These are phyloP conservation scores for Lachnellula arida DNA, from an alignment of 2,329 filamentous ascomycete genomes.

Conservation along the genomic window DNA sequence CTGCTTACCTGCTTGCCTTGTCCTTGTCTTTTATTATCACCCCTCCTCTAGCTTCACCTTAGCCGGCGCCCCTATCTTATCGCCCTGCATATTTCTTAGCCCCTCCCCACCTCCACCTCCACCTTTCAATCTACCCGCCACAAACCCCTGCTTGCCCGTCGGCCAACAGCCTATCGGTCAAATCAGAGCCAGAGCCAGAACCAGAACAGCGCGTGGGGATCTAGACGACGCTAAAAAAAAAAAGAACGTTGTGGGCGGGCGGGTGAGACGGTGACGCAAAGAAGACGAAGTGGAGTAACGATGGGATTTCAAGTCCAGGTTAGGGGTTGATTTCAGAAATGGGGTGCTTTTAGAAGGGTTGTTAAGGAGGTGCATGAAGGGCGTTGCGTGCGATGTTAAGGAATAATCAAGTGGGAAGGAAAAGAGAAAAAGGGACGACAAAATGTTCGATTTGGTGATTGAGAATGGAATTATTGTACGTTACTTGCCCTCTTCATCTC, in stretches of 20 bases:
- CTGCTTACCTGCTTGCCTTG: not conserved
- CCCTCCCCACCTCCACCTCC: not conserved
- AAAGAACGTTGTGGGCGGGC: too few species aligned
- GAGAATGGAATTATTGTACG: slow-evolving; percentile 39
- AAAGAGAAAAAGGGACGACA: not conserved
- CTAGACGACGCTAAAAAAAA: too few species aligned
- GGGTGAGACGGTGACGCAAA: too few species aligned
- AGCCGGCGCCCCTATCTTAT: not conserved
- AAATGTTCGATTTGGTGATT: slow-evolving; percentile 36
- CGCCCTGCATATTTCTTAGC: not conserved
- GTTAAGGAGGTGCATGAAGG: too few species aligned
- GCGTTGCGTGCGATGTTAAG: too few species aligned
- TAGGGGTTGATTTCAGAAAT: not conserved
- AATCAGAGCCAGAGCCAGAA: not conserved
- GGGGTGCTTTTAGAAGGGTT: not conserved
- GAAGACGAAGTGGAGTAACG: not conserved
- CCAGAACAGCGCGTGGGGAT: too few species aligned
- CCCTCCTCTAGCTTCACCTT: too few species aligned
- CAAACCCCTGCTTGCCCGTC: slow-evolving; percentile 6
- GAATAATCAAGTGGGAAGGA: not conserved
- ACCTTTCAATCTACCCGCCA: not conserved
- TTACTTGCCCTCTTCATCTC: not conserved
- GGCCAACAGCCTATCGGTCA: slow-evolving; percentile 2
- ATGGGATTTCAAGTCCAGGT: not conserved
- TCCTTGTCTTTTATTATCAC: not conserved